A percentile compares a stretch with the other conserved stretches of the same genome.
Evolutionary conservation across 2,329 filamentous ascomycete species (phyloP).

Genomic region (Xylariaceae sp.): DNA sequence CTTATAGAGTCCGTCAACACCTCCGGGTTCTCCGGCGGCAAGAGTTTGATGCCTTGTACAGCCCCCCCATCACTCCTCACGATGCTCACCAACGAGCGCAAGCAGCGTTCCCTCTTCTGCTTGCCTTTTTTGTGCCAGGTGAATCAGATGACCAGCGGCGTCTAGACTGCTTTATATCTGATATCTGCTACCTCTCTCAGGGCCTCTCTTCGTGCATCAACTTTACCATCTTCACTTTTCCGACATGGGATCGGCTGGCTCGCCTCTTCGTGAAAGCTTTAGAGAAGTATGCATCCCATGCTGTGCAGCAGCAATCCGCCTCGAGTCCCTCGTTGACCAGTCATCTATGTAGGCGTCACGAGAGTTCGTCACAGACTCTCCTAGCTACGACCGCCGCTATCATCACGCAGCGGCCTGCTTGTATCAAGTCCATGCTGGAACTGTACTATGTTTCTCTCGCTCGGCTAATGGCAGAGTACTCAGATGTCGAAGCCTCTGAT

Average conservation of each 20-base stretch:
- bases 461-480: constrained; percentile 31
- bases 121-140: constrained; percentile 45
- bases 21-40: constrained; percentile 50
- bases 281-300: constrained; percentile 24
- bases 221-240: constrained; percentile 17
- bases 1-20: constrained; percentile 57
- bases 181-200: constrained; percentile 30
- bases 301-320: not conserved
- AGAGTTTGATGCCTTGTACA: constrained; percentile 17
- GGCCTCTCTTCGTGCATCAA: constrained; percentile 3
- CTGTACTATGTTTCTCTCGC: constrained; percentile 41
- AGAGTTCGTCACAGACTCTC: constrained; percentile 28
- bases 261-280: constrained; percentile 27
- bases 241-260: constrained; percentile 26
- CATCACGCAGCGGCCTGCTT: constrained; percentile 26
- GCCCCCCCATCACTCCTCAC: constrained; percentile 29
- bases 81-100: constrained; percentile 26
- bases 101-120: constrained; percentile 43
- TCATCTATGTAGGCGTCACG: constrained; percentile 21
- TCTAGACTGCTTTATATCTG: constrained; percentile 42
- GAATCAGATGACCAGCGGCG: constrained; percentile 44
- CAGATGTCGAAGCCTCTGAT: constrained; percentile 16
- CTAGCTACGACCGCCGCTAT: constrained; percentile 36
- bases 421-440: constrained; percentile 27
- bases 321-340: constrained; percentile 10